These are phyloP conservation scores for Debaryomycetaceae sp. DNA, from an alignment of 1,139 yeast species.

Conservation along the genomic window DNA sequence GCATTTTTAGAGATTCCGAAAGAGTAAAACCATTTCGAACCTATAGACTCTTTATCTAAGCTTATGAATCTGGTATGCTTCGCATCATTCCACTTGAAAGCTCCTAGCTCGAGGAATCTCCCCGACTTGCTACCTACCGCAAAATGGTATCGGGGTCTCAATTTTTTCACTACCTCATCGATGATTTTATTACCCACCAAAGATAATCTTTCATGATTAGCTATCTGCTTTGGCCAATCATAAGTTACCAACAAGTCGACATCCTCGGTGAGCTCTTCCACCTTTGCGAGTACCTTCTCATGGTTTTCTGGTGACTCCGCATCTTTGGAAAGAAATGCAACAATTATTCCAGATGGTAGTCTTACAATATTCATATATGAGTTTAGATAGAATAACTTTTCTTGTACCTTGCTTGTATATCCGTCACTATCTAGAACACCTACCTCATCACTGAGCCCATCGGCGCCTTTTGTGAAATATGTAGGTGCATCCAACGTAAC, in stretches of 20 bases:
- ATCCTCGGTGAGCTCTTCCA: slow-evolving; percentile 4
- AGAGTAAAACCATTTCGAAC: slow-evolving; percentile 72
- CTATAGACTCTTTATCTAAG: slow-evolving; percentile 54
- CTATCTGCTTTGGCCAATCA: slow-evolving; percentile 58
- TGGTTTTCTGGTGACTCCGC: slow-evolving; percentile 16
- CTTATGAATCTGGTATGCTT: slow-evolving; percentile 59
- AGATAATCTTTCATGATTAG: slow-evolving; percentile 31
- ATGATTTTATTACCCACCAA: slow-evolving; percentile 37
- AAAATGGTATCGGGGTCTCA: slow-evolving; percentile 65
- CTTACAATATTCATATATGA: slow-evolving; percentile 31
- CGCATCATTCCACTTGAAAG: slow-evolving; percentile 51
- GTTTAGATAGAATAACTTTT: slow-evolving; percentile 19
- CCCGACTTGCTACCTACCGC: slow-evolving; percentile 50
- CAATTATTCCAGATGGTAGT: slow-evolving; percentile 40
- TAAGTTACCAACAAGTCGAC: slow-evolving; percentile 58
- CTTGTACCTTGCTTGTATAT: slow-evolving; percentile 13
- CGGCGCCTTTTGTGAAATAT: slow-evolving; percentile 25
- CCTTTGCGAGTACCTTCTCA: slow-evolving; percentile 4
- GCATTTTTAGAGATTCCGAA: slow-evolving; percentile 39
- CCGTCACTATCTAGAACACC: background rate
- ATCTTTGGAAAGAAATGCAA: slow-evolving; percentile 43
- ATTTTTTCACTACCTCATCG: slow-evolving; percentile 41
- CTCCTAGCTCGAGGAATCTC: slow-evolving; percentile 51
- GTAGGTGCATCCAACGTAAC: slow-evolving; percentile 23
- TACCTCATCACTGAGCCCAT: slow-evolving; percentile 11